These are phyloP conservation scores for Helianthus tuberosus DNA, from an alignment of 129 eudicot species.

Conservation along the genomic window DNA sequence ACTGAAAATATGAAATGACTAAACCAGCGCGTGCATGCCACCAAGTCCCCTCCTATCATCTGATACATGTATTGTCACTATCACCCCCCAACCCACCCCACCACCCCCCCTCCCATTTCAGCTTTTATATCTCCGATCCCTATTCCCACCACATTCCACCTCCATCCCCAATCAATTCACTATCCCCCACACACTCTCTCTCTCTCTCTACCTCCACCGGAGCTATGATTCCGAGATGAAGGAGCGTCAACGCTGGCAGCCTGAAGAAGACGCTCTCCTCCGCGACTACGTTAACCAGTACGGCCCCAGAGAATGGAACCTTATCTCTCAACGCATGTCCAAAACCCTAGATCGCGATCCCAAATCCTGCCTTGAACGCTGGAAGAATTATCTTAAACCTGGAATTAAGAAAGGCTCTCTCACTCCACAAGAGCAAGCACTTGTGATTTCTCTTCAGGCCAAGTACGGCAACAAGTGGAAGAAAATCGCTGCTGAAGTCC, in stretches of 20 bases:
- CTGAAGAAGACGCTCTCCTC: constrained; percentile 79
- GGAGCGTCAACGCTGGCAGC: constrained; percentile 83
- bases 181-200: neutral
- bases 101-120: constrained; percentile 9
- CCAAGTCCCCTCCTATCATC: constrained; percentile 46
- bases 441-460: constrained; percentile 60
- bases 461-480: constrained; percentile 90
- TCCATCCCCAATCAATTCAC: neutral
- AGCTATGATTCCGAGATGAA: constrained; percentile 45
- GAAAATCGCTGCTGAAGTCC: constrained; percentile 67
- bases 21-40: constrained; percentile 49
- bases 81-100: constrained; percentile 23
- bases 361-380: constrained; percentile 65
- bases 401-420: constrained; percentile 66
- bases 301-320: constrained; percentile 69
- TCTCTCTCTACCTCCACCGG: neutral
- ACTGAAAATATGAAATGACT: constrained; percentile 40
- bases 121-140: constrained; percentile 43
- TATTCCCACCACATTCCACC: constrained; percentile 17
- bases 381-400: constrained; percentile 71
- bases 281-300: constrained; percentile 63
- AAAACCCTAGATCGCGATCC: constrained; percentile 61
- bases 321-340: constrained; percentile 62
- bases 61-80: constrained; percentile 42
- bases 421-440: constrained; percentile 53